Conservation (phyloP, 1,284 basidiomycete genomes). For the Trichosporon sp. region DNA sequence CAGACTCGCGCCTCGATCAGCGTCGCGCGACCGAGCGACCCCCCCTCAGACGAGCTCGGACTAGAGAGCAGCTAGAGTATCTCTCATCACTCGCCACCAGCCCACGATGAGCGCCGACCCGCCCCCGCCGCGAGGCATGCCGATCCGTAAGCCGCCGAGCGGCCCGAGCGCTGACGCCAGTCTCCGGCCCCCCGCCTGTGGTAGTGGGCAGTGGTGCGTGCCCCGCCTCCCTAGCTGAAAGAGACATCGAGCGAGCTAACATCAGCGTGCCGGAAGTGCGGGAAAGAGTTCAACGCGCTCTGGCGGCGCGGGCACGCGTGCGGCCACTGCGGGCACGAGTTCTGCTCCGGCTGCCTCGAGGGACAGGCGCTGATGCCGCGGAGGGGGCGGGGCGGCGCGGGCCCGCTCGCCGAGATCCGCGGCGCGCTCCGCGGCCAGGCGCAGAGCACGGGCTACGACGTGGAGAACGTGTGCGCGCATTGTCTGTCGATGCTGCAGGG, state of each 20-base stretch:
- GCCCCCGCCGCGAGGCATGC: conserved; percentile 25
- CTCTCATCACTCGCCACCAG: background rate
- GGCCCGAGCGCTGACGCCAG: conserved; percentile 21
- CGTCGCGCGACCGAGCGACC: background rate
- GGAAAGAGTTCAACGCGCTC: conserved; percentile 44
- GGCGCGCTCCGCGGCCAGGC: conserved; percentile 25
- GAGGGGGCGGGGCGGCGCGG: conserved; percentile 8
- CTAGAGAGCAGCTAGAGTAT: background rate
- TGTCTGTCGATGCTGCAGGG: conserved; percentile 48
- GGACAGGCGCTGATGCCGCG: conserved; percentile 49
- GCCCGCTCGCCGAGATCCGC: conserved; percentile 24
- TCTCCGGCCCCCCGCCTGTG: conserved; percentile 48
- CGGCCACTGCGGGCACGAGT: conserved; percentile 48
- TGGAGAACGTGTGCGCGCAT: conserved; percentile 42
- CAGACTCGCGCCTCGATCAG: background rate
- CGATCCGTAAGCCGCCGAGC: conserved; percentile 30
- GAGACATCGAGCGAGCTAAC: background rate
- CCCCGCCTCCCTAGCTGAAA: background rate
- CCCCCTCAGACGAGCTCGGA: too few relatives aligned
- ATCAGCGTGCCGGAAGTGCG: conserved; percentile 45
- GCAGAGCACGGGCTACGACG: conserved; percentile 39
- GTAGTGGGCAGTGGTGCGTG: conserved; percentile 40
- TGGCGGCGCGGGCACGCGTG: conserved; percentile 42
- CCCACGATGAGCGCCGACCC: conserved; percentile 2
- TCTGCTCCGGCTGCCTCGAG: conserved; percentile 43